These are phyloP conservation scores for Deinandra increscens DNA, from an alignment of 129 eudicot genomes.

Conservation along the genomic window DNA sequence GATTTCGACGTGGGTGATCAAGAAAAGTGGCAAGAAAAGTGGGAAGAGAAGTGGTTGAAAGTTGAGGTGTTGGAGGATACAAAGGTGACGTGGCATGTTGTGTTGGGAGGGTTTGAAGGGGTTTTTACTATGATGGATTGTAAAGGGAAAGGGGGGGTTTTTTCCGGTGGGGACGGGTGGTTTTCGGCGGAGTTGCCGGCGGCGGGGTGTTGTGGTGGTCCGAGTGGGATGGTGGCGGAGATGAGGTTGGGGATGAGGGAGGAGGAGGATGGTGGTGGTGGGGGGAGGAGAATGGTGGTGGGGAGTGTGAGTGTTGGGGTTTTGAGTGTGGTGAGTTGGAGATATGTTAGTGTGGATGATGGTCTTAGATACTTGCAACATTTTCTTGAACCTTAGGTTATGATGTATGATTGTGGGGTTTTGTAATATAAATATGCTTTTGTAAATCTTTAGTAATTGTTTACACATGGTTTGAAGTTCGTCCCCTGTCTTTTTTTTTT, in stretches of 20 bases:
- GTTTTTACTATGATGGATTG: slow-evolving; percentile 71
- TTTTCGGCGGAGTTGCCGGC: slow-evolving; percentile 72
- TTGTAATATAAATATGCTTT: too few species aligned
- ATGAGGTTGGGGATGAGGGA: too few species aligned
- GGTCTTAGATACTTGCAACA: slow-evolving; percentile 68
- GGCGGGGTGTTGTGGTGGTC: slow-evolving; percentile 55
- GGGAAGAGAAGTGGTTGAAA: too few species aligned
- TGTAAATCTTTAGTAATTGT: too few species aligned
- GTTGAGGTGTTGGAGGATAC: slow-evolving; percentile 38
- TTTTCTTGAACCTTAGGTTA: slow-evolving; percentile 55
- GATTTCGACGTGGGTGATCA: slow-evolving; percentile 37
- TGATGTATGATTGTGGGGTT: slow-evolving; percentile 19
- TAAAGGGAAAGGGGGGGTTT: slow-evolving; percentile 51
- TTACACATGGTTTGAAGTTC: too few species aligned
- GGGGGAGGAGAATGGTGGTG: slow-evolving; percentile 40
- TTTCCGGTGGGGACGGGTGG: slow-evolving; percentile 60
- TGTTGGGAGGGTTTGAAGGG: slow-evolving; percentile 50
- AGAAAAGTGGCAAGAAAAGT: slow-evolving; percentile 13
- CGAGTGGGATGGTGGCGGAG: slow-evolving; percentile 71
- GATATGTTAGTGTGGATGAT: slow-evolving; percentile 66
- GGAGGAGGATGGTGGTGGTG: slow-evolving; percentile 54
- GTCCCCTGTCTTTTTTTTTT: too few species aligned
- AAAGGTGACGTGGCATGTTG: slow-evolving; percentile 60
- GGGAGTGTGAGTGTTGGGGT: slow-evolving; percentile 63
- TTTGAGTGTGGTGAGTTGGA: slow-evolving; percentile 65